Conservation (phyloP, 202 grass and related monocot species). For the Brachypodium distachyon region DNA sequence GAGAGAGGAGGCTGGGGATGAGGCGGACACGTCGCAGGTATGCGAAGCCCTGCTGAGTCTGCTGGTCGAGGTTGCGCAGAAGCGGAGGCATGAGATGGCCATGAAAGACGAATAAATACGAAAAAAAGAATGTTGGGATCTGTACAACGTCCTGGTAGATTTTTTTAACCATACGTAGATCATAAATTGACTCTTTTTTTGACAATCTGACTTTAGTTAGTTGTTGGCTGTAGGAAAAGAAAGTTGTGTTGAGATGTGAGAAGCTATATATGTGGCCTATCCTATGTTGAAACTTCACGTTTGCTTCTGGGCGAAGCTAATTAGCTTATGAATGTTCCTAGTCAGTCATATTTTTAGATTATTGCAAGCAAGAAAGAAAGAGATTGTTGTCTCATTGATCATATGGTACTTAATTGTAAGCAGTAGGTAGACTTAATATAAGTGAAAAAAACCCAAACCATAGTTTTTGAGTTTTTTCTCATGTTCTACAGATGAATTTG, state of each 20-base stretch:
- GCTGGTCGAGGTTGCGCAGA: slow-evolving; percentile 75
- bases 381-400: too few species aligned
- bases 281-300: background rate
- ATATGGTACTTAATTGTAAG: too few species aligned
- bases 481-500: too few species aligned
- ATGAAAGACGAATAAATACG: slow-evolving; percentile 80
- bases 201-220: background rate
- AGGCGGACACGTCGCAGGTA: slow-evolving; percentile 73
- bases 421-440: too few species aligned
- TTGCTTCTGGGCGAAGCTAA: too few species aligned
- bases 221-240: slow-evolving; percentile 9
- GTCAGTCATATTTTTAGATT: too few species aligned
- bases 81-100: slow-evolving; percentile 56
- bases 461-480: too few species aligned
- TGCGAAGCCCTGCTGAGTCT: slow-evolving; percentile 81
- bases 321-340: too few species aligned
- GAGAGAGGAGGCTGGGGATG: slow-evolving; percentile 47
- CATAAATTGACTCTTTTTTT: too few species aligned
- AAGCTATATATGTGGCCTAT: too few species aligned
- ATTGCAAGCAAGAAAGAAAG: too few species aligned
- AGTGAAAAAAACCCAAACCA: too few species aligned
- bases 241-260: background rate
- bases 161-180: background rate
- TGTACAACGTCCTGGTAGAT: background rate
- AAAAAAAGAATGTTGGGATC: background rate